Evolutionary conservation across 108 stramenopile genomes (phyloP).

Genomic region (Asterionellopsis glacialis): DNA sequence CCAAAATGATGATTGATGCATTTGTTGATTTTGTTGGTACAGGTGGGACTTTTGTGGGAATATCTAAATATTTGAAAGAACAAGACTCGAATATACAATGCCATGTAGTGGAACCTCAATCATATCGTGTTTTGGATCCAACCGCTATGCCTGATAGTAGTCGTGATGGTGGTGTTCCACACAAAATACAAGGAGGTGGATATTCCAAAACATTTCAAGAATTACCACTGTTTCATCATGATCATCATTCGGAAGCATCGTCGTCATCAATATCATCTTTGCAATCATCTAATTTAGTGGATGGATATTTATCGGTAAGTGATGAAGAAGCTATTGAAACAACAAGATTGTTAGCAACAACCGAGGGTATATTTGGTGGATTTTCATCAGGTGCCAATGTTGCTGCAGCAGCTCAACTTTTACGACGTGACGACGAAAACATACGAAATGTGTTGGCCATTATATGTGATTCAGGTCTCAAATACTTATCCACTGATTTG

Average conservation of each 20-base stretch:
- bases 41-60: slow-evolving; percentile 29
- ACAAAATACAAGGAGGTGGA: slow-evolving; percentile 35
- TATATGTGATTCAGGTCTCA: slow-evolving; percentile 28
- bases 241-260: no score
- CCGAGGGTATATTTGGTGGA: slow-evolving; percentile 26
- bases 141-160: no score
- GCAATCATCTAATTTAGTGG: no score
- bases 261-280: no score
- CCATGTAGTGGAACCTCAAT: slow-evolving; percentile 25
- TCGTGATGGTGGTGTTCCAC: background rate
- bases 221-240: no score
- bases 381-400: slow-evolving; percentile 27
- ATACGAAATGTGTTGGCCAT: slow-evolving; percentile 8
- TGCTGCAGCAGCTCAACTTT: slow-evolving; percentile 9
- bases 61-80: slow-evolving; percentile 14
- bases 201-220: slow-evolving; percentile 5
- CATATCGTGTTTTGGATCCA: background rate
- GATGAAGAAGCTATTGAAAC: slow-evolving; percentile 18
- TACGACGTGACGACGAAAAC: background rate
- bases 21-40: slow-evolving; percentile 40
- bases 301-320: slow-evolving; percentile 16
- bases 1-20: background rate
- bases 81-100: slow-evolving; percentile 8
- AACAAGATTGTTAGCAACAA: slow-evolving; percentile 9
- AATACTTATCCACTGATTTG: slow-evolving; percentile 25